A percentile compares a stretch with the other conserved stretches of the same genome.
These are phyloP conservation scores for Pilasporangium apinafurcum DNA, from an alignment of 352 stramenopile genomes.

Conservation along the genomic window DNA sequence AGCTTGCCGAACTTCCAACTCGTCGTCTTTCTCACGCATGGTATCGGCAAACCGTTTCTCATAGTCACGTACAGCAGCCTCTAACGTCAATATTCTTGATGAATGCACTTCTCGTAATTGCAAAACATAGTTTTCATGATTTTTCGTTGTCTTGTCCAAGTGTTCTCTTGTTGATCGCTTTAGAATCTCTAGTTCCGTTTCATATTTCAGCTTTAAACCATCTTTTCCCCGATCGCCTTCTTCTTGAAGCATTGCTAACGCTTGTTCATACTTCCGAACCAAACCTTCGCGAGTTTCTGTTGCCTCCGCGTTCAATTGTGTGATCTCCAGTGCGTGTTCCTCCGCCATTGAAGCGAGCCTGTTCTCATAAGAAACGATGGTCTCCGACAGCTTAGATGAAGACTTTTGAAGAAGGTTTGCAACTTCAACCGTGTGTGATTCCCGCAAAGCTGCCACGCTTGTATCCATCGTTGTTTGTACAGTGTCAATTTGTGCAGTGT, in stretches of 20 bases:
- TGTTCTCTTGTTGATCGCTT: slow-evolving; percentile 24
- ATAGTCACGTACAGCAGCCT: slow-evolving; percentile 39
- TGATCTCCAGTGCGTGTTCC: slow-evolving; percentile 9
- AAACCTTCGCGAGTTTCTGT: slow-evolving; percentile 8
- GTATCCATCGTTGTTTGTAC: slow-evolving; percentile 7
- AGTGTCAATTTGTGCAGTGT: slow-evolving; percentile 13
- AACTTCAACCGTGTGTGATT: slow-evolving; percentile 14
- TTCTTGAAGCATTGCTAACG: slow-evolving; percentile 3
- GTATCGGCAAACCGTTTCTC: slow-evolving; percentile 20
- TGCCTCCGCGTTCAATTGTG: slow-evolving; percentile 8
- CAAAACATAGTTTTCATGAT: slow-evolving; percentile 17
- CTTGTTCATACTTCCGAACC: slow-evolving; percentile 6
- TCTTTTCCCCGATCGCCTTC: slow-evolving; percentile 13
- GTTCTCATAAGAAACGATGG: slow-evolving; percentile 13
- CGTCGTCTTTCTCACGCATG: slow-evolving; percentile 7
- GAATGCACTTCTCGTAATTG: slow-evolving; percentile 41
- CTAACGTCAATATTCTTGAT: slow-evolving; percentile 26
- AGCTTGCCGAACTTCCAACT: slow-evolving; percentile 14
- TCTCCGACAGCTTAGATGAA: slow-evolving; percentile 14
- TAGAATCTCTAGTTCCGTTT: slow-evolving; percentile 36
- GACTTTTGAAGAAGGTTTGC: slow-evolving; percentile 9
- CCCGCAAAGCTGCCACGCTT: slow-evolving; percentile 10
- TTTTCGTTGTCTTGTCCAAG: slow-evolving; percentile 17
- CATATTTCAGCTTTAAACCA: slow-evolving; percentile 23
- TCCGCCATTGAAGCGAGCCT: slow-evolving; percentile 6